Evolutionary conservation across 192 early-diverging fungal species (phyloP), one percentile per base, ranked within the genome.

Genomic region (Pecoramyces ruminantium): DNA sequence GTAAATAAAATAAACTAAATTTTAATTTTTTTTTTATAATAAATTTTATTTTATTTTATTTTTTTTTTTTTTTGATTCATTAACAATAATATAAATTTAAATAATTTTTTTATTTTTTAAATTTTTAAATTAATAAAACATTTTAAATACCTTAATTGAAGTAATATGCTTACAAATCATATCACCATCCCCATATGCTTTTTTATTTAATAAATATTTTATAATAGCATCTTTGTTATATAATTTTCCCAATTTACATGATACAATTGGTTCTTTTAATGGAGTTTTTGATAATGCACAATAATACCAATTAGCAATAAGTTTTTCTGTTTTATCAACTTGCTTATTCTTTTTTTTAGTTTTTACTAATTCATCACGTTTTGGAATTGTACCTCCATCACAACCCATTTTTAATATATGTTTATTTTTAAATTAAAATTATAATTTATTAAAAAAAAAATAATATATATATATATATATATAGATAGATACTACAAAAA

Each of bases 381-480:
- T 91, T 77, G 94, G 95, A 85, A 96, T 96, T n/a, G 90, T 92
- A 78, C 95, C 94, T 82, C 94, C 95, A 84, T 96, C 95, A 83
- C 93, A 90, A 85, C 93, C 91, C 92, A 93, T 93, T 29, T 11
- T 77, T 4, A 27, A 67, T 81, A 67, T 28, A 17, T 39, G 34
- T 79, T 13, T 86, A 14, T 15, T 16, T 27, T 30, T 28, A 15
- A n/a, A 29, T 78, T 11, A 15, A 82, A 28, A 13, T 40, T 29
- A 18, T 4, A 17, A 67, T 42, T 87, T 28, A 16, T 38, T 21
- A 51, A 51, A 51, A 51, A 17, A 51, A 51, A 51, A 51, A 51
- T 21, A 21, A 51, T 21, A 17, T 21, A 17, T 88, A 79, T 85
- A 79, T 17, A 84, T 84, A 51, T 82, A 81, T 27, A 79, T 89